Evolutionary conservation across 139 green algal species (phyloP).

Genomic region (Chlamydomonas asymmetrica): DNA sequence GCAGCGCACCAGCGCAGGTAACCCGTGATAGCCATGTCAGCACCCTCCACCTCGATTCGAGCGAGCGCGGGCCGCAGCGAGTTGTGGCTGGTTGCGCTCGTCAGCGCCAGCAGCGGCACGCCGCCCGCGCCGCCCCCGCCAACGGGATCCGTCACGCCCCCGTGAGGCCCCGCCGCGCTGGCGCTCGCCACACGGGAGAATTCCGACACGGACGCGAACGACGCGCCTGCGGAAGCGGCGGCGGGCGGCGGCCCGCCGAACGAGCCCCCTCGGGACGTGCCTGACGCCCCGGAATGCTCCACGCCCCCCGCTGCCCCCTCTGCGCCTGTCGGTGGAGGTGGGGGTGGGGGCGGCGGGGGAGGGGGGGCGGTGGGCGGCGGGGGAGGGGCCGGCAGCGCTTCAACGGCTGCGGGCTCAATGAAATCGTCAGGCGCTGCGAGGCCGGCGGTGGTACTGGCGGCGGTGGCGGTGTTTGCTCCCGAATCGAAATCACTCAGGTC

Average conservation of each 20-base stretch:
- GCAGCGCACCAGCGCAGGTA: slow-evolving; percentile 1
- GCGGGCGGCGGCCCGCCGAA: not conserved
- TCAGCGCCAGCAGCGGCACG: slow-evolving; percentile 17
- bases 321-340: not conserved
- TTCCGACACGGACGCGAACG: too few species aligned
- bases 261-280: too few species aligned
- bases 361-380: not conserved
- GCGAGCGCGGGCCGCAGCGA: slow-evolving; percentile 13
- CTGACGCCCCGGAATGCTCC: too few species aligned
- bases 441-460: not conserved
- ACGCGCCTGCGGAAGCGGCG: too few species aligned
- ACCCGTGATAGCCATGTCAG: slow-evolving; percentile 1
- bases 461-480: not conserved
- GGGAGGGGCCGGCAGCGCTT: not conserved
- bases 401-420: too few species aligned
- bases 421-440: not conserved
- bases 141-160: too few species aligned
- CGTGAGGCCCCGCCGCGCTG: too few species aligned
- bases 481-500: not conserved
- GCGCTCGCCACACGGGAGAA: too few species aligned
- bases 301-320: too few species aligned
- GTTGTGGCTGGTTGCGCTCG: slow-evolving; percentile 17
- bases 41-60: slow-evolving; percentile 12
- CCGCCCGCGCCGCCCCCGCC: too few species aligned
- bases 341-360: not conserved